Base-by-base conservation (phyloP, 768 basidiomycete species). In the Pisolithus marmoratus region DNA sequence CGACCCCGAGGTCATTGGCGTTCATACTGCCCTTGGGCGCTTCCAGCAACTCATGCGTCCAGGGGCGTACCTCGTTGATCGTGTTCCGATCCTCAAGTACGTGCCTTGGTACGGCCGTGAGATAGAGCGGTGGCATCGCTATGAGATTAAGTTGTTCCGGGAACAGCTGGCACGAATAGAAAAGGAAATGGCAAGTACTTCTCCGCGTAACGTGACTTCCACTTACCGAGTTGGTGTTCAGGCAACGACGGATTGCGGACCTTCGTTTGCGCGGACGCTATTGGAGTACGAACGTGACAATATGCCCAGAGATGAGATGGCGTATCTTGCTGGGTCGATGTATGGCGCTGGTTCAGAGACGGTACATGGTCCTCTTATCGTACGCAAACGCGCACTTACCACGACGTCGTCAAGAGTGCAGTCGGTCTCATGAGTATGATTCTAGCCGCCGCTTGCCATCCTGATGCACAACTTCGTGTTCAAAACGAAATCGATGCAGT, bases 261-360 rank as follows among this genome's bases (percentile, higher is more conserved):
- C 54, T 3, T 70, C 78, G 0, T 84, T 85, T 52, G 76, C 74
- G 0, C 77, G 72, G 61, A 78, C 78, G 44, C 72, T 83, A 22
- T 58, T 83, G 14, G 78, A 82, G 54, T 47, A 60, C 2, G 74
- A 77, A 49, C 73, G 79, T 24, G 70, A 67, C 19, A 15, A 15
- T 8, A 69, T 84, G 3, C 71, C 78, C 4, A 70, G 73, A 40
- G 69, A 78, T 48, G 81, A 84, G 55, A 74, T 76, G 12, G 75
- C 81, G 1, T 85, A 80, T 61, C 71, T 84, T 6, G 78, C 77
- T 2, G 83, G 82, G 0, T 72, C 71, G 34, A 73, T 84, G 63
- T 84, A 82, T 54, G 78, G 75, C 17, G 83, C 81, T 22, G 83
- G 80, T 1, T 74, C 77, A 1, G 82, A 80, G 50, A 84, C 82